Evolutionary conservation across 345 rosid genomes (phyloP).

Genomic region (Fremontodendron californicum): DNA sequence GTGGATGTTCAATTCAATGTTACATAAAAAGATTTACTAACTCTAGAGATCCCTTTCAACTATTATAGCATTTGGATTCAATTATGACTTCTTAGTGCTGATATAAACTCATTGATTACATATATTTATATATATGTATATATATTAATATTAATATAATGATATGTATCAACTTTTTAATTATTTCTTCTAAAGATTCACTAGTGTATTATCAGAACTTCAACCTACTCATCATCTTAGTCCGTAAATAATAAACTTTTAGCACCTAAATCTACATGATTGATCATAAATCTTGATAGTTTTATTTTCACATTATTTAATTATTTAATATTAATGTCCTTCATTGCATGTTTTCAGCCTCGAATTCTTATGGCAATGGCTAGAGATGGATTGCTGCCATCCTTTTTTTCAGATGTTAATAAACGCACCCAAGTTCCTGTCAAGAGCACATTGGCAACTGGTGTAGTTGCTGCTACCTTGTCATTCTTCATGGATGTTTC

Average conservation of each 20-base stretch:
- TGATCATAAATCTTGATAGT: background rate
- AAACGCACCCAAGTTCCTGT: conserved; percentile 57
- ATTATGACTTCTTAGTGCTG: background rate
- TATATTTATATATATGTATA: background rate
- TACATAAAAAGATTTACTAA: background rate
- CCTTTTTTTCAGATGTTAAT: conserved; percentile 72
- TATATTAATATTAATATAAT: background rate
- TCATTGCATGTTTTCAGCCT: conserved; percentile 43
- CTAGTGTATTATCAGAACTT: conserved; percentile 7
- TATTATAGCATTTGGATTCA: background rate
- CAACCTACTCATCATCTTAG: background rate
- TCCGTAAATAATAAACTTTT: background rate
- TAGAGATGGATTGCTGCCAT: conserved; percentile 75
- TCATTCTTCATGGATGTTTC: conserved; percentile 71
- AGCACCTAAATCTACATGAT: conserved; percentile 7
- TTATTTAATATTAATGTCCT: background rate
- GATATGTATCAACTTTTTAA: background rate
- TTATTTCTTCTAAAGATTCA: background rate
- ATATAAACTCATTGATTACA: background rate
- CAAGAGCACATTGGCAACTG: conserved; percentile 62
- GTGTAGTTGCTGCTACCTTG: conserved; percentile 53
- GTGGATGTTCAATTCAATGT: background rate
- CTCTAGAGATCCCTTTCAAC: background rate
- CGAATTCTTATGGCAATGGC: conserved; percentile 82
- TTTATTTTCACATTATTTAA: background rate